Conservation (phyloP, 2,329 filamentous ascomycete species). For the Myriosclerotinia scirpicola region DNA sequence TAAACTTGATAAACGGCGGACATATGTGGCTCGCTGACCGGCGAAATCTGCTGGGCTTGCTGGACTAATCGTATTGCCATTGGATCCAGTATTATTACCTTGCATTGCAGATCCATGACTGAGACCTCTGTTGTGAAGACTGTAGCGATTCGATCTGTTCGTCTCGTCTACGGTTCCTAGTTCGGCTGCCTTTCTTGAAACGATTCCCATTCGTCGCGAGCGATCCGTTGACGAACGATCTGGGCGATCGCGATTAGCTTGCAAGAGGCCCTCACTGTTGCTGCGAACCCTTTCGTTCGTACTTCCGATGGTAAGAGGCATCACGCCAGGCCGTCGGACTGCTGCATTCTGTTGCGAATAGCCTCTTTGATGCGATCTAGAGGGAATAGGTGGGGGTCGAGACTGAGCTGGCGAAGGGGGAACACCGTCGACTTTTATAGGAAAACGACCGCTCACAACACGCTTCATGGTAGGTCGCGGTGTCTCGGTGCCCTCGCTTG, state of each 20-base stretch:
- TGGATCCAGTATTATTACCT: conserved; percentile 39
- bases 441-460: conserved; percentile 63
- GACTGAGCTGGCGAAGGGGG: conserved; percentile 69
- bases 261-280: conserved; percentile 62
- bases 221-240: conserved; percentile 48
- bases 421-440: conserved; percentile 70
- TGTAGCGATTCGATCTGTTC: conserved; percentile 59
- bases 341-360: conserved; percentile 65
- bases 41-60: conserved; percentile 58
- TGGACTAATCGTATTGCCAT: conserved; percentile 48
- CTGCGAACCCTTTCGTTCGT: conserved; percentile 66
- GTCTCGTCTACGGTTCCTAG: conserved; percentile 63
- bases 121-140: conserved; percentile 61
- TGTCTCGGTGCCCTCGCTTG: conserved; percentile 75
- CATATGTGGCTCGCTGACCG: conserved; percentile 59
- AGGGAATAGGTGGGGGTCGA: conserved; percentile 74
- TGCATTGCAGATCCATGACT: conserved; percentile 71
- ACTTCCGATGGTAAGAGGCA: conserved; percentile 67
- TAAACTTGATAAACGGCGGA: conserved; percentile 61
- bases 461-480: conserved; percentile 64
- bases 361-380: conserved; percentile 76
- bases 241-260: conserved; percentile 44
- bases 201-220: conserved; percentile 63
- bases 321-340: conserved; percentile 68
- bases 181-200: conserved; percentile 60